phyloP scores from a whole-genome alignment of 805 yeast species.

The Monosporozyma solicola region DNA sequence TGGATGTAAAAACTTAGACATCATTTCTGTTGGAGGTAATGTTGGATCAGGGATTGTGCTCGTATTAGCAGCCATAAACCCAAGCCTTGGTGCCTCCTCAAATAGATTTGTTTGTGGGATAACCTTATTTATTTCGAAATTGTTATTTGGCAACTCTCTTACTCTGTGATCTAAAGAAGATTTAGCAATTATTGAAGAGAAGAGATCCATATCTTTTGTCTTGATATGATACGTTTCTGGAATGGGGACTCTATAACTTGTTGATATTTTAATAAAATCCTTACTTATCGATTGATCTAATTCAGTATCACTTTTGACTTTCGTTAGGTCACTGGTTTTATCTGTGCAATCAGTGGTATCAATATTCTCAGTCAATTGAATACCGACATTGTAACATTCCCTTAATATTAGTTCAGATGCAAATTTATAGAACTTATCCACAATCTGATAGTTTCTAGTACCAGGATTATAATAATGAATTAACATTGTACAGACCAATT shows the following conservation, averaged over 20 bases:
- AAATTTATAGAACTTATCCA: slow-evolving; percentile 57
- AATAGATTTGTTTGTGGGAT: slow-evolving; percentile 41
- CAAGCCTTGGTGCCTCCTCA: slow-evolving; percentile 35
- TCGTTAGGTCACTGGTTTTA: slow-evolving; percentile 4
- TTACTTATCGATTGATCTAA: slow-evolving; percentile 37
- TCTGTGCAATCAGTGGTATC: slow-evolving; percentile 4
- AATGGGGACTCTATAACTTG: slow-evolving; percentile 40
- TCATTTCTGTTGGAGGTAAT: slow-evolving; percentile 43
- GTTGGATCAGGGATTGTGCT: slow-evolving; percentile 42
- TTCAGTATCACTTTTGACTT: slow-evolving; percentile 18
- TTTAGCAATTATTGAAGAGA: slow-evolving; percentile 60
- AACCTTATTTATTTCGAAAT: slow-evolving; percentile 54
- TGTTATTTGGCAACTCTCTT: slow-evolving; percentile 54
- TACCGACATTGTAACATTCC: slow-evolving; percentile 44
- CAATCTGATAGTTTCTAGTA: slow-evolving; percentile 37
- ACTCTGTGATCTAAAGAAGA: slow-evolving; percentile 72
- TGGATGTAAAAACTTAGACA: slow-evolving; percentile 48
- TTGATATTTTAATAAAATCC: slow-evolving; percentile 55
- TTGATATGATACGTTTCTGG: slow-evolving; percentile 58
- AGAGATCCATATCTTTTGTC: slow-evolving; percentile 65
- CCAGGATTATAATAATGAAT: slow-evolving; percentile 44
- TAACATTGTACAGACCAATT: slow-evolving; percentile 42
- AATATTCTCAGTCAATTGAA: slow-evolving; percentile 15
- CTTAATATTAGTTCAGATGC: slow-evolving; percentile 54
- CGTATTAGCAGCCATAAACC: slow-evolving; percentile 38